Percentiles rank a stretch among this genome's conserved stretches.
Conservation (phyloP, 352 stramenopile species). For the Elongisporangium prolatum region DNA sequence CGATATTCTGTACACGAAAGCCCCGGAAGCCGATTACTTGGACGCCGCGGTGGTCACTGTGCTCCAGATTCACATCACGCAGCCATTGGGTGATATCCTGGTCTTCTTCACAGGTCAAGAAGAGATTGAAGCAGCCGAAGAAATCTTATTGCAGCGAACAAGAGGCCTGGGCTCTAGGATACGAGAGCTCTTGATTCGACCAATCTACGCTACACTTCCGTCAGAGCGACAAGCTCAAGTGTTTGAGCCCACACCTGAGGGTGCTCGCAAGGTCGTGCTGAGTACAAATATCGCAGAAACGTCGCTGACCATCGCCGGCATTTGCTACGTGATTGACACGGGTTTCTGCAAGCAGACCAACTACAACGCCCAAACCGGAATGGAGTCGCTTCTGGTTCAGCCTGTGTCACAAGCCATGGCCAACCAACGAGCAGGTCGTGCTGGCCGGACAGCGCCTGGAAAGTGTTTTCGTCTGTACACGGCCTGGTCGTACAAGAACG, state of each 20-base stretch:
- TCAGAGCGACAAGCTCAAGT: conserved; percentile 99
- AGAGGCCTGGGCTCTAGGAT: conserved; percentile 95
- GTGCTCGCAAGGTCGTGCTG: conserved; percentile 97
- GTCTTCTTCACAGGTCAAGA: conserved; percentile 99
- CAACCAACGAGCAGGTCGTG: conserved; percentile 94
- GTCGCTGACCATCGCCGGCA: conserved; percentile 98
- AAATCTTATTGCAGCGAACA: conserved; percentile 94
- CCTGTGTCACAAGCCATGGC: conserved; percentile 97
- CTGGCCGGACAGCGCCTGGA: conserved; percentile 94
- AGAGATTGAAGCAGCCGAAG: conserved; percentile 98
- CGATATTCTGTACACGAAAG: conserved; percentile 98
- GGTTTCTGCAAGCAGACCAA: conserved; percentile 99
- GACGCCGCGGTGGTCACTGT: conserved; percentile 98
- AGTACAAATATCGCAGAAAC: conserved; percentile 99
- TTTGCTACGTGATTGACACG: conserved; percentile 99
- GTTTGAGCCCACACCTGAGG: conserved; percentile 96
- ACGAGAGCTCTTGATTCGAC: conserved; percentile 97
- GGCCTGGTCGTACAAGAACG: conserved; percentile 97
- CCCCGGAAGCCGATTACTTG: conserved; percentile 98
- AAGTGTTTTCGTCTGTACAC: conserved; percentile 99
- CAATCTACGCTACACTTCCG: conserved; percentile 98
- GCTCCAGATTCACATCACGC: conserved; percentile 98
- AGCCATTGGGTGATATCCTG: conserved; percentile 97
- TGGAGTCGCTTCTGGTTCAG: conserved; percentile 99
- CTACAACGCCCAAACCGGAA: conserved; percentile 97